phyloP scores from a whole-genome alignment of 1,284 basidiomycete genomes.

The Tremellales sp. region DNA sequence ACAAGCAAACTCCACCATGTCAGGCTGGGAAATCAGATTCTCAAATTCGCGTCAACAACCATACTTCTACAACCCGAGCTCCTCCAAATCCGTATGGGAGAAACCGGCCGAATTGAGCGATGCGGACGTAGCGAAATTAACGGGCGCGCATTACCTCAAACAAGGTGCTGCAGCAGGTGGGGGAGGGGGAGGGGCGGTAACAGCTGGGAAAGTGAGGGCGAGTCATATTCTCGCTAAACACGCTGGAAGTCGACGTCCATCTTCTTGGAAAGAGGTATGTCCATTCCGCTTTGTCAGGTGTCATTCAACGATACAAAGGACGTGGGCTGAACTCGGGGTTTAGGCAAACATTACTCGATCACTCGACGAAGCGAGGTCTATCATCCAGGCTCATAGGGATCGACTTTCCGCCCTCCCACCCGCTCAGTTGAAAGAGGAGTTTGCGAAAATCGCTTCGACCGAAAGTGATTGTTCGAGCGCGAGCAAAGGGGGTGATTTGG shows the following conservation, averaged over 20 bases:
- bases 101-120: constrained; percentile 62
- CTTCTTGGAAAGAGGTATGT: constrained; percentile 87
- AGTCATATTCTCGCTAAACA: constrained; percentile 96
- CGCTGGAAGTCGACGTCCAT: constrained; percentile 74
- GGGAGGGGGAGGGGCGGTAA: constrained; percentile 6
- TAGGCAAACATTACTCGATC: constrained; percentile 78
- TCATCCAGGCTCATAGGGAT: constrained; percentile 59
- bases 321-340: neutral
- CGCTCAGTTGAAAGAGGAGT: constrained; percentile 58
- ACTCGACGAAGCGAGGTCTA: constrained; percentile 81
- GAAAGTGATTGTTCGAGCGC: constrained; percentile 89
- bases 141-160: constrained; percentile 61
- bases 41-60: constrained; percentile 73
- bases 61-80: constrained; percentile 81
- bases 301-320: neutral
- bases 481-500: constrained; percentile 73
- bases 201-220: constrained; percentile 69
- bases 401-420: constrained; percentile 35
- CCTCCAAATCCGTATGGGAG: constrained; percentile 78
- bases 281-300: neutral
- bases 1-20: constrained; percentile 1
- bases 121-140: constrained; percentile 61
- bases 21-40: constrained; percentile 73
- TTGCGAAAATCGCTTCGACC: constrained; percentile 65
- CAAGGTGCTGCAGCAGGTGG: constrained; percentile 6